A percentile compares a stretch with the other conserved stretches of the same genome.
Evolutionary conservation across 2,329 filamentous ascomycete genomes (phyloP).

Genomic region (Alternaria gaisen): DNA sequence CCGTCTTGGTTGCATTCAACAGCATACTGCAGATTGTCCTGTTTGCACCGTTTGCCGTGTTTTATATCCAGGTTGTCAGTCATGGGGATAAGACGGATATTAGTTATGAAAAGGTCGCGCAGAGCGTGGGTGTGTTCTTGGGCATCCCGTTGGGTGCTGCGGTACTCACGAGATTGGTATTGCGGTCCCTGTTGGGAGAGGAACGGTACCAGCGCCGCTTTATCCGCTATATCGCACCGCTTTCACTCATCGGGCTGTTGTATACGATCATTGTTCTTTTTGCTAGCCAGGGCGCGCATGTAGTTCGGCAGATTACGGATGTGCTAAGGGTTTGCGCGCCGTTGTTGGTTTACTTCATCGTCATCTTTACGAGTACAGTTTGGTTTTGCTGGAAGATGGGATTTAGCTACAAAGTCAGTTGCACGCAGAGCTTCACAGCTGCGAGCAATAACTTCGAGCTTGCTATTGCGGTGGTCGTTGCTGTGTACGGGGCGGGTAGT

Average conservation of each 20-base stretch:
- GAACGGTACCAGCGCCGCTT: conserved; percentile 74
- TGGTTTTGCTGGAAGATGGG: conserved; percentile 69
- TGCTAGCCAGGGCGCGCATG: conserved; percentile 80
- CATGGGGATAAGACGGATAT: conserved; percentile 55
- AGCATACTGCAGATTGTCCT: conserved; percentile 59
- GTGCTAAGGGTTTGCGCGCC: conserved; percentile 84
- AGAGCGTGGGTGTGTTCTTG: conserved; percentile 83
- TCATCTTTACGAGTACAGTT: conserved; percentile 77
- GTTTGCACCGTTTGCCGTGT: conserved; percentile 58
- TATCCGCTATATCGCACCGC: conserved; percentile 73
- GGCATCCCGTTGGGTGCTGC: conserved; percentile 83
- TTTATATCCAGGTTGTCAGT: conserved; percentile 72
- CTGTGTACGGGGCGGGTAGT: conserved; percentile 79
- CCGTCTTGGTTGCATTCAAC: conserved; percentile 62
- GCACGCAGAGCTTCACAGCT: conserved; percentile 86
- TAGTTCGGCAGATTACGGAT: conserved; percentile 83
- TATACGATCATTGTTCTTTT: conserved; percentile 91
- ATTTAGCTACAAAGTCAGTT: conserved; percentile 74
- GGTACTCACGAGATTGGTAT: conserved; percentile 73
- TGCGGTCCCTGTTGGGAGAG: conserved; percentile 65
- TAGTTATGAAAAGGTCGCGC: conserved; percentile 74
- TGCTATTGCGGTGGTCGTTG: conserved; percentile 86
- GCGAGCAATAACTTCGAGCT: conserved; percentile 95
- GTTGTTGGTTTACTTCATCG: conserved; percentile 79
- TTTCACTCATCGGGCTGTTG: conserved; percentile 81